phyloP scores from a whole-genome alignment of 176 grass and related monocot genomes.

The Metroxylon sagu region DNA sequence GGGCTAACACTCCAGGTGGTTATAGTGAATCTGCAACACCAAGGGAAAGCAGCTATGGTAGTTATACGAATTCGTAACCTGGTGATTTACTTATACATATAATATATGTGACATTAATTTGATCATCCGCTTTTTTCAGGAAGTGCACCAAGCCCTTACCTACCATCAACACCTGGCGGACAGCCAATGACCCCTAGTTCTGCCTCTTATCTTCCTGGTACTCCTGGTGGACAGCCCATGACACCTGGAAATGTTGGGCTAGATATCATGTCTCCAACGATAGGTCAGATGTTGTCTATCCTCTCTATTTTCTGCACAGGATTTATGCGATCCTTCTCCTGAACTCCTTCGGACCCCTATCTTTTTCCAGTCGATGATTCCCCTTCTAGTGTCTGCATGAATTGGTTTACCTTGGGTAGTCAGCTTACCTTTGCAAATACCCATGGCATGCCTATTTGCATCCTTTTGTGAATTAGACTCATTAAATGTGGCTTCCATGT shows the following conservation, averaged over 20 bases:
- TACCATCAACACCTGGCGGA: slow-evolving; percentile 83
- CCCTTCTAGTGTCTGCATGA: neutral
- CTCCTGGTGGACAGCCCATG: slow-evolving; percentile 96
- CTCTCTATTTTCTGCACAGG: neutral
- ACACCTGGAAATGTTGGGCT: slow-evolving; percentile 95
- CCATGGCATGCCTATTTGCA: too few relatives aligned
- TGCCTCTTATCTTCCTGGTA: slow-evolving; percentile 85
- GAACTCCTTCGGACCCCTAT: too few relatives aligned
- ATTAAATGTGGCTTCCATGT: too few relatives aligned
- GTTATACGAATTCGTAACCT: neutral
- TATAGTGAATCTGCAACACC: slow-evolving; percentile 80
- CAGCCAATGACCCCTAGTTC: slow-evolving; percentile 97
- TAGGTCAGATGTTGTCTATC: slow-evolving; percentile 31
- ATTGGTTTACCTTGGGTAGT: too few relatives aligned
- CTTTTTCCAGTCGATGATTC: neutral
- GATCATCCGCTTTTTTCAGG: slow-evolving; percentile 24
- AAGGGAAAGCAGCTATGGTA: slow-evolving; percentile 89
- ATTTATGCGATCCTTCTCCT: neutral
- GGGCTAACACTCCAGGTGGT: slow-evolving; percentile 92
- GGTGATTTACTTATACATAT: neutral
- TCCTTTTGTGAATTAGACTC: too few relatives aligned
- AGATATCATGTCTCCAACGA: slow-evolving; percentile 92
- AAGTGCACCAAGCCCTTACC: slow-evolving; percentile 87
- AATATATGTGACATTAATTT: too few relatives aligned
- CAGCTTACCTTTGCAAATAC: too few relatives aligned